Evolutionary conservation across 106 monocot species (phyloP).

Genomic region (Gastrodia elata): DNA sequence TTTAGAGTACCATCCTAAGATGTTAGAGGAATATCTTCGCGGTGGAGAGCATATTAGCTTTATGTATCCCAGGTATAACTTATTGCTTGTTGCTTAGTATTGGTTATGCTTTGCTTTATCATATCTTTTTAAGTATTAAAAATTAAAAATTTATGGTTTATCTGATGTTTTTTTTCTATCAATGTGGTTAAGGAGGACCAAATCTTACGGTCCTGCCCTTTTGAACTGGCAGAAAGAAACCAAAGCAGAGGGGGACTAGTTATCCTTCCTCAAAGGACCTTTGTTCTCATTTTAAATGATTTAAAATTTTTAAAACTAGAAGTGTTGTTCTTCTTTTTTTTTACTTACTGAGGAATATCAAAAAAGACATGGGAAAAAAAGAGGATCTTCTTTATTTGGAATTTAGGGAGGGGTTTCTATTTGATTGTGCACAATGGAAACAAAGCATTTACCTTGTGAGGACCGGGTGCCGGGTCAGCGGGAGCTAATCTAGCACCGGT

Average conservation of each 20-base stretch:
- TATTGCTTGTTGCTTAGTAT: not conserved
- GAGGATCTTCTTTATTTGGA: too few relatives aligned
- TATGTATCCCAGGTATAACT: slow-evolving; percentile 60
- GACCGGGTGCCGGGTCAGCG: too few relatives aligned
- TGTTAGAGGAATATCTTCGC: slow-evolving; percentile 55
- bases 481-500: too few relatives aligned
- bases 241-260: not conserved
- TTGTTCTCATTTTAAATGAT: not conserved
- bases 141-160: not conserved
- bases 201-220: not conserved
- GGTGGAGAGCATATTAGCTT: slow-evolving; percentile 58
- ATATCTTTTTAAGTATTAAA: not conserved
- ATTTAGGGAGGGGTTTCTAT: too few relatives aligned
- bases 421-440: too few relatives aligned
- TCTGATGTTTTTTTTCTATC: not conserved
- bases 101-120: not conserved
- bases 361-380: too few relatives aligned
- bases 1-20: slow-evolving; percentile 69
- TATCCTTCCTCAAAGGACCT: not conserved
- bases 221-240: not conserved
- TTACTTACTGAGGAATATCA: not conserved
- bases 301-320: not conserved
- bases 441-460: too few relatives aligned
- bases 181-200: not conserved
- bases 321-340: not conserved